Base-by-base conservation (phyloP, 805 yeast genomes). In the Candida succiphila region DNA sequence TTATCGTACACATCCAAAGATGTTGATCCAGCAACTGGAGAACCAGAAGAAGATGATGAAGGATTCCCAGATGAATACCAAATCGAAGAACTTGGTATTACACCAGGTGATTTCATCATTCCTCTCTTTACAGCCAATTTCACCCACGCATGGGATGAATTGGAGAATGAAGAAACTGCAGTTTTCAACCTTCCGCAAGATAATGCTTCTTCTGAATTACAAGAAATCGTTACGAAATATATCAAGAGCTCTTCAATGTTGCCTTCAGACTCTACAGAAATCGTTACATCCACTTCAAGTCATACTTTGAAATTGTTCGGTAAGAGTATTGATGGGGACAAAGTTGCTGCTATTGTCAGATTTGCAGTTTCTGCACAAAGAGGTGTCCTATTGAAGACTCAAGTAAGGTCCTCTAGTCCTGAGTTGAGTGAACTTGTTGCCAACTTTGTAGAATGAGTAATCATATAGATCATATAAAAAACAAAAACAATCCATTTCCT, bases 41-140 rank as follows among this genome's bases (percentile, higher is more conserved):
- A 69, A 40, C 70, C 80, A 32, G 79, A 72, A 30, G 75, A 70
- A 31, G 79, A 65, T 34, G 84, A 76, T 30, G 94, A 81, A 43
- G 96, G 96, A 14, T 84, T 79, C 69, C 82, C 81, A 43, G 97
- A 92, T 57, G 95, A 88, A 58, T 92, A 89, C 59, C 92, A 80
- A 54, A 73, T 92, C 43, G 96, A 86, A 57, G 81, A 79, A 37
- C 65, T 87, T 48, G 75, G 72, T 37, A 54, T 89, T 36, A 60
- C 60, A 7, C 76, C 92, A 8, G 95, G 95, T 25, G 96, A 87
- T 54, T 89, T 77, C 58, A 67, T 86, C 37, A 59, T 64, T 35
- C 94, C 95, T 33, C 66, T 86, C 17, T 85, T 74, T 54, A 72
- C 79, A 41, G 85, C 92, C 28, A 74, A 78, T 58, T 87, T 87